These are phyloP conservation scores for Neofusicoccum parvum DNA, from an alignment of 2,329 filamentous ascomycete genomes.

Conservation along the genomic window DNA sequence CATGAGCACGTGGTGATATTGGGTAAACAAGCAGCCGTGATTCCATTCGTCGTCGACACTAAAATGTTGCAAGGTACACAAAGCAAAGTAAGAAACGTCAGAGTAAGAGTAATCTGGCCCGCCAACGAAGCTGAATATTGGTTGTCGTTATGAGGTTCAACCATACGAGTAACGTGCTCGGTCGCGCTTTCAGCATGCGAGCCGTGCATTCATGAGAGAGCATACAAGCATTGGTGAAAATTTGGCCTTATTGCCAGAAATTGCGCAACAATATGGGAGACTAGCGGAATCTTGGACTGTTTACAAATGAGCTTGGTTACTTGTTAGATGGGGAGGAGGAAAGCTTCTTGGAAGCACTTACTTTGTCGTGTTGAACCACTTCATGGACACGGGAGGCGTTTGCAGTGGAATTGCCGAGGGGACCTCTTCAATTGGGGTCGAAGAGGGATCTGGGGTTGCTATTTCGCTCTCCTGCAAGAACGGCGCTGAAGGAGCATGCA, in stretches of 20 bases:
- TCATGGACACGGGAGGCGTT: neutral
- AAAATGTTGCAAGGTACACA: neutral
- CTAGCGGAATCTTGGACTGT: neutral
- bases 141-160: no score
- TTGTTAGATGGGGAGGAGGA: neutral
- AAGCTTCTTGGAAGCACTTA: neutral
- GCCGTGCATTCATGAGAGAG: no score
- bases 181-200: no score
- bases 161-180: no score
- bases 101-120: neutral
- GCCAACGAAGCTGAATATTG: neutral
- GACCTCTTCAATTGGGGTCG: neutral
- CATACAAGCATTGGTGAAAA: no score
- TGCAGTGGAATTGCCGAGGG: neutral
- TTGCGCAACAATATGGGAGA: no score
- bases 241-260: no score
- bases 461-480: neutral
- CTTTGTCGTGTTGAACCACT: constrained; percentile 7
- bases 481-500: no score
- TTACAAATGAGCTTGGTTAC: neutral
- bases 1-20: neutral
- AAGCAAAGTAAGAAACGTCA: neutral
- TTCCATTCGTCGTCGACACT: neutral
- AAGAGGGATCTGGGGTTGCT: neutral
- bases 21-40: neutral